phyloP scores from a whole-genome alignment of 2,329 filamentous ascomycete species.

The Verticillium nonalfalfae region DNA sequence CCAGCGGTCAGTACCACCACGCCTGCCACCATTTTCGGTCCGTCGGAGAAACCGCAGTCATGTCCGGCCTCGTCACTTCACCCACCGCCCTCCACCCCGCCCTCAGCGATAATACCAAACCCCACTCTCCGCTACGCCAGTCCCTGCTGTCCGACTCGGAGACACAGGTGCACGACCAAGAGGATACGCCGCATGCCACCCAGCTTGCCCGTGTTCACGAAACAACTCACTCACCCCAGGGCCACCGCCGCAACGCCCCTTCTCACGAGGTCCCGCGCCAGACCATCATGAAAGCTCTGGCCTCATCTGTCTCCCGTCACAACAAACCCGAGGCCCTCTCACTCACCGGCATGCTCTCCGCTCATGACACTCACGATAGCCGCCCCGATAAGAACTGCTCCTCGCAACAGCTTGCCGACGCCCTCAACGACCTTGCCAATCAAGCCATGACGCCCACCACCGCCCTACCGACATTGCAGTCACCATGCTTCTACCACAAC shows the following conservation, averaged over 20 bases:
- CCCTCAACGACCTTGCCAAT: slow-evolving; percentile 46
- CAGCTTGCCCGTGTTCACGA: slow-evolving; percentile 14
- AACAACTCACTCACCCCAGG: slow-evolving; percentile 9
- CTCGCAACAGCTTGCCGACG: slow-evolving; percentile 58
- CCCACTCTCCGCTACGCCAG: slow-evolving; percentile 12
- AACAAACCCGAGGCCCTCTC: slow-evolving; percentile 58
- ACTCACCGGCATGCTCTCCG: slow-evolving; percentile 52
- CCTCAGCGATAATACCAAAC: slow-evolving; percentile 21
- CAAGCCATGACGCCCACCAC: slow-evolving; percentile 34
- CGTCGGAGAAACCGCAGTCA: slow-evolving; percentile 6
- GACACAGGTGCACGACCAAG: not conserved
- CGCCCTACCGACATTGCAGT: slow-evolving; percentile 67
- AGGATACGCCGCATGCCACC: slow-evolving; percentile 8
- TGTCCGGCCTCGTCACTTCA: slow-evolving; percentile 30
- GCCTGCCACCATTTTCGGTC: not conserved
- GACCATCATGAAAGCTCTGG: slow-evolving; percentile 76
- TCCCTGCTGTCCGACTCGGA: not conserved
- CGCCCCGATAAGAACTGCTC: slow-evolving; percentile 36
- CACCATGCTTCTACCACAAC: slow-evolving; percentile 96
- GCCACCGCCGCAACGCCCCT: slow-evolving; percentile 39
- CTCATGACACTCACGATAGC: slow-evolving; percentile 26
- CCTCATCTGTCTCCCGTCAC: slow-evolving; percentile 52
- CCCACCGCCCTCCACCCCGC: slow-evolving; percentile 45
- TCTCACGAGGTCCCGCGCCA: slow-evolving; percentile 70
- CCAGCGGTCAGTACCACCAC: not conserved